A percentile compares a stretch with the other conserved stretches of the same genome.
Evolutionary conservation across 352 stramenopile genomes (phyloP).

Genomic region (Pythium plurisporium): DNA sequence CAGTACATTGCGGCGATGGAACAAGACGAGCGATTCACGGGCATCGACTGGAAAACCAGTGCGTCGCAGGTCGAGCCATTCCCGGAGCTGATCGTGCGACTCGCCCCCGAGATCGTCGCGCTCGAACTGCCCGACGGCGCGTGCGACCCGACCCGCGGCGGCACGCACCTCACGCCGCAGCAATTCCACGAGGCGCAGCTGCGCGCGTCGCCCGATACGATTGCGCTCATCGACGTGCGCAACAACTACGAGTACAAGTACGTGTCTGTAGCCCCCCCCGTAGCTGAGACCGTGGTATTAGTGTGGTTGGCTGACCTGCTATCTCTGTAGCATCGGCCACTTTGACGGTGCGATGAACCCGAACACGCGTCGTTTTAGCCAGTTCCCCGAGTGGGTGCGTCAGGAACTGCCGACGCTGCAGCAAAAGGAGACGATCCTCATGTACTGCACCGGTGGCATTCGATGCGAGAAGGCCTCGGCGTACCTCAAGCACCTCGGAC

Average conservation of each 20-base stretch:
- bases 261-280: not conserved
- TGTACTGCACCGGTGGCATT: constrained; percentile 86
- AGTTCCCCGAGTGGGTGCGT: constrained; percentile 70
- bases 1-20: constrained; percentile 65
- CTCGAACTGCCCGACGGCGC: constrained; percentile 55
- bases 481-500: constrained; percentile 64
- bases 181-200: constrained; percentile 54
- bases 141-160: constrained; percentile 43
- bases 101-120: constrained; percentile 68
- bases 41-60: constrained; percentile 87
- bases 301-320: not conserved
- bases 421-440: constrained; percentile 73
- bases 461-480: constrained; percentile 83
- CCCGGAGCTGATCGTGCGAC: constrained; percentile 60
- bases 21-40: constrained; percentile 22
- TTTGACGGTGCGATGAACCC: constrained; percentile 73
- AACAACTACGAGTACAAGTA: constrained; percentile 83
- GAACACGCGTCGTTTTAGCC: constrained; percentile 73
- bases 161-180: constrained; percentile 53
- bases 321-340: constrained; percentile 49
- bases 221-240: constrained; percentile 68
- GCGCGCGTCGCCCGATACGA: constrained; percentile 12
- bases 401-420: constrained; percentile 49
- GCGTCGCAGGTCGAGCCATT: constrained; percentile 44
- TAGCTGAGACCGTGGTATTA: not conserved